Evolutionary conservation across 306 rosid species (phyloP).

Genomic region (Trifolium repens): DNA sequence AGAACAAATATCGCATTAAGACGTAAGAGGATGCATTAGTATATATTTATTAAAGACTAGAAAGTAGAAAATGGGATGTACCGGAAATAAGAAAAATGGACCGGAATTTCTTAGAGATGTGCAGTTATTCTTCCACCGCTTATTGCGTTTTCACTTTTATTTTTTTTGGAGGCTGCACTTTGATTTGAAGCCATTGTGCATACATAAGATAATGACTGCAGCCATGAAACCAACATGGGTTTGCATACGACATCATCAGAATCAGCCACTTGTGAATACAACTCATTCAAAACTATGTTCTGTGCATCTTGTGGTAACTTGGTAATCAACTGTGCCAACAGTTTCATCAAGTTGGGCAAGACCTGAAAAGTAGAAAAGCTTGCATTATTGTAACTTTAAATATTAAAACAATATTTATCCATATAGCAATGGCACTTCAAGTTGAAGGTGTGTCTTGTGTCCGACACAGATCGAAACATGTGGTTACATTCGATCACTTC

Average conservation of each 20-base stretch:
- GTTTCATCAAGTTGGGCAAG: constrained; percentile 80
- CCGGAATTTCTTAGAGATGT: constrained; percentile 56
- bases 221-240: constrained; percentile 86
- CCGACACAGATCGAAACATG: background rate
- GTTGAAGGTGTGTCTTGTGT: background rate
- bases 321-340: constrained; percentile 70
- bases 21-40: background rate
- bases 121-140: constrained; percentile 54
- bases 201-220: constrained; percentile 87
- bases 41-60: constrained; percentile 6
- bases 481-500: background rate
- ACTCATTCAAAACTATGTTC: constrained; percentile 70
- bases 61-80: constrained; percentile 27
- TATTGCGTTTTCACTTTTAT: constrained; percentile 45
- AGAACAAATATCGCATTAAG: constrained; percentile 17
- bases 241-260: constrained; percentile 91
- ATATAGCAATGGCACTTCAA: background rate
- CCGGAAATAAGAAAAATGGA: constrained; percentile 12
- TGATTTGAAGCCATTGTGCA: constrained; percentile 57
- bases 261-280: constrained; percentile 84
- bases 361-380: constrained; percentile 59
- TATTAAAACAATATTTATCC: constrained; percentile 24
- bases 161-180: constrained; percentile 44
- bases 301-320: constrained; percentile 77
- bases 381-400: constrained; percentile 23